A percentile compares a stretch with the other conserved stretches of the same genome.
phyloP scores from a whole-genome alignment of 768 basidiomycete genomes.

The Macrolepiota albuminosa region DNA sequence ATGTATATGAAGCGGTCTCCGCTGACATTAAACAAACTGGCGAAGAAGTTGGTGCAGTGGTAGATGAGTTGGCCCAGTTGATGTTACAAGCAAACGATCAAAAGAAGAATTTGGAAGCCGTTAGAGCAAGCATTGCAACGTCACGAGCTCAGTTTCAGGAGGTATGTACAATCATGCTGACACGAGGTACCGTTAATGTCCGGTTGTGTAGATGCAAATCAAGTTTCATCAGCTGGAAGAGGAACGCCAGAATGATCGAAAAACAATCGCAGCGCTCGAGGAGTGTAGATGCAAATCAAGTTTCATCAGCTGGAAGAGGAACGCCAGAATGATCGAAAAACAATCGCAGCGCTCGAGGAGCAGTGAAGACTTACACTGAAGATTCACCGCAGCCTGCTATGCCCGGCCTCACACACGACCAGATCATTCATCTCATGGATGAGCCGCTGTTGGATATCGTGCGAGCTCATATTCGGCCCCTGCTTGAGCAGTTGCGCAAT shows the following conservation, averaged over 20 bases:
- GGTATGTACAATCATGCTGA: conserved; percentile 2
- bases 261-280: conserved; percentile 21
- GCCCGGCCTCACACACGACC: conserved; percentile 16
- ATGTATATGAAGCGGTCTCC: conserved; percentile 5
- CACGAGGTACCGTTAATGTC: neutral
- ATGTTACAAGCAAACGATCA: conserved; percentile 10
- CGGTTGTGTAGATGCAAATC: conserved; percentile 15
- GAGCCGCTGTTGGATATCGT: conserved; percentile 22
- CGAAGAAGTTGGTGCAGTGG: conserved; percentile 17
- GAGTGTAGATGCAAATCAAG: conserved; percentile 18
- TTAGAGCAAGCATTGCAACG: conserved; percentile 2
- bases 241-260: conserved; percentile 12
- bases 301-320: conserved; percentile 14
- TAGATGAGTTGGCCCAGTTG: conserved; percentile 15
- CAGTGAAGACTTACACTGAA: conserved; percentile 18
- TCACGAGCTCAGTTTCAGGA: conserved; percentile 9
- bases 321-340: conserved; percentile 14
- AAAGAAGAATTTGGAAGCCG: conserved; percentile 2
- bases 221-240: conserved; percentile 15
- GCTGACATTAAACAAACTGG: conserved; percentile 16
- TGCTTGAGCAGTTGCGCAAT: conserved; percentile 18
- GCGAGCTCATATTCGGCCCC: conserved; percentile 18
- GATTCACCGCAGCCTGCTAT: conserved; percentile 16
- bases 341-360: conserved; percentile 22
- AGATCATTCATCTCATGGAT: conserved; percentile 19